Conservation (phyloP, 2,329 filamentous ascomycete genomes). For the Rhynchosporium graminicola region DNA sequence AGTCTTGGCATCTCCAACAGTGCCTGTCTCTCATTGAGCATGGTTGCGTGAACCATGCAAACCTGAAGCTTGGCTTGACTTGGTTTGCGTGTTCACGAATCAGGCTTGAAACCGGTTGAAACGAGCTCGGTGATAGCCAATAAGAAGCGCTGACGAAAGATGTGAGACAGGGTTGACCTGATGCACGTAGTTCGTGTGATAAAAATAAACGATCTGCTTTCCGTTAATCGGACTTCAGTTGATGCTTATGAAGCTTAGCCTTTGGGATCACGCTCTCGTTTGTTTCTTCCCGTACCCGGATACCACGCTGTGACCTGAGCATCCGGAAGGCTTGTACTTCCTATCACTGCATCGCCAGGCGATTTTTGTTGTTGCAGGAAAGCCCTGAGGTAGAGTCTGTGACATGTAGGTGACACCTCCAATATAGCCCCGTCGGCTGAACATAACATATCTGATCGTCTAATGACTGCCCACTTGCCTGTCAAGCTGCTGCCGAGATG, state of each 20-base stretch:
- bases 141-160: neutral
- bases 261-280: neutral
- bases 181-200: no score
- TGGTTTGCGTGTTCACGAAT: slow-evolving; percentile 11
- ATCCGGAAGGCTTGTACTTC: slow-evolving; percentile 2
- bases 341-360: neutral
- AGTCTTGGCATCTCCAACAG: slow-evolving; percentile 14
- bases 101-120: slow-evolving; percentile 11
- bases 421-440: neutral
- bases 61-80: slow-evolving; percentile 5
- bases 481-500: neutral
- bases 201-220: no score
- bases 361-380: neutral
- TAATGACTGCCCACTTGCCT: neutral
- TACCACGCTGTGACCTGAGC: slow-evolving; percentile 2
- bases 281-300: neutral
- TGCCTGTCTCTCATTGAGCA: slow-evolving; percentile 5
- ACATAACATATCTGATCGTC: neutral
- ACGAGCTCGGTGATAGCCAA: slow-evolving; percentile 8
- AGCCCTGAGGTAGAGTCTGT: neutral
- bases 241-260: neutral
- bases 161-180: slow-evolving; percentile 8
- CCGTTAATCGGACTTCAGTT: neutral
- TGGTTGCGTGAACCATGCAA: neutral
- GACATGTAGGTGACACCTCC: neutral